These are phyloP conservation scores for Epichloe typhina DNA, from an alignment of 2,329 filamentous ascomycete genomes.

Conservation along the genomic window DNA sequence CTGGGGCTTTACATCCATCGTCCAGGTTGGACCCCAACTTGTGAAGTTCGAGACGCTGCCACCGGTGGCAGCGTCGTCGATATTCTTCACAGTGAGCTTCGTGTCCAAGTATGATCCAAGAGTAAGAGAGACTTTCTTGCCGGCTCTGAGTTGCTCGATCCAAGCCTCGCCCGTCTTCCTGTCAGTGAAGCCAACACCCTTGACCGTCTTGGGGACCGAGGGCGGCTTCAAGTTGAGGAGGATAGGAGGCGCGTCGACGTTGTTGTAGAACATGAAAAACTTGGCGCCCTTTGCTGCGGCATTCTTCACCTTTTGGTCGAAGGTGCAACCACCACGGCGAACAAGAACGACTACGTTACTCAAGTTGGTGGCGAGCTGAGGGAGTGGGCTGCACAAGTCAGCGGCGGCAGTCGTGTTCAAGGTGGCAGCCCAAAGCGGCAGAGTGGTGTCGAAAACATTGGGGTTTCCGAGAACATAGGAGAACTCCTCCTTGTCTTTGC, in stretches of 20 bases:
- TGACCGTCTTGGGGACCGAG: no score
- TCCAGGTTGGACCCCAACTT: slow-evolving; percentile 30
- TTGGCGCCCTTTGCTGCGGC: slow-evolving; percentile 34
- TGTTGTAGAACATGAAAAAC: slow-evolving; percentile 51
- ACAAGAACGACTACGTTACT: slow-evolving; percentile 39
- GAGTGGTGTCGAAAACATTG: slow-evolving; percentile 21
- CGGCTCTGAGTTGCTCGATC: slow-evolving; percentile 24
- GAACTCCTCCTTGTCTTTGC: slow-evolving; percentile 13
- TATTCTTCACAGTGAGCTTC: background rate
- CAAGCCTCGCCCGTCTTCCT: slow-evolving; percentile 18
- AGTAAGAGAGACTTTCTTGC: slow-evolving; percentile 24
- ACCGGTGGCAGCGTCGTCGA: background rate
- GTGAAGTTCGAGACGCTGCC: slow-evolving; percentile 5
- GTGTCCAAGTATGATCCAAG: slow-evolving; percentile 18
- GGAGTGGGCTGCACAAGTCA: slow-evolving; percentile 35
- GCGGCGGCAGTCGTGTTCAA: slow-evolving; percentile 30
- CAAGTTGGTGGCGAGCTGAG: slow-evolving; percentile 38
- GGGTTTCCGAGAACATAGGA: slow-evolving; percentile 27
- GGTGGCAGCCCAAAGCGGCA: slow-evolving; percentile 28
- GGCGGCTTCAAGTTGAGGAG: no score
- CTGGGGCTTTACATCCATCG: slow-evolving; percentile 26
- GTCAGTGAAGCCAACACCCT: no score
- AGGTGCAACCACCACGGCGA: slow-evolving; percentile 37
- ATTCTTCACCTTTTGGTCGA: background rate
- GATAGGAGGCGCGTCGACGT: slow-evolving; percentile 10